These are phyloP conservation scores for Leccinum griseonigrum DNA, from an alignment of 1,284 basidiomycete species.

Conservation along the genomic window DNA sequence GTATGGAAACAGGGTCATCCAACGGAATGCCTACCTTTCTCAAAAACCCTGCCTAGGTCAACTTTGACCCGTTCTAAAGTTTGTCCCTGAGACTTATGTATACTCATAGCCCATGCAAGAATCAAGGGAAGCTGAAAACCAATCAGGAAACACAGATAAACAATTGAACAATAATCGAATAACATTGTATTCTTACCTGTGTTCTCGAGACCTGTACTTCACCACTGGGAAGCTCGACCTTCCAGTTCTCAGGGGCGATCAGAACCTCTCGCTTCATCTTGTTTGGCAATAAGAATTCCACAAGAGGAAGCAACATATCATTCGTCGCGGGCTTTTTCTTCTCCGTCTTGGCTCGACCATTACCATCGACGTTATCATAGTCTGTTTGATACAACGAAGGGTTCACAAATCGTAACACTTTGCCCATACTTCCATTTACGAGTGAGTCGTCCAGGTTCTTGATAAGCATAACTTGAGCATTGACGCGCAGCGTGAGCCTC, in stretches of 20 bases:
- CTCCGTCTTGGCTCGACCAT: slow-evolving; percentile 30
- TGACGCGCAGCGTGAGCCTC: slow-evolving; percentile 53
- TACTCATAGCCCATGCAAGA: slow-evolving; percentile 92
- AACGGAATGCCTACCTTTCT: slow-evolving; percentile 62
- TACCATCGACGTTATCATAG: slow-evolving; percentile 32
- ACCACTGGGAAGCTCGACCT: slow-evolving; percentile 80
- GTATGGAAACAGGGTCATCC: not conserved
- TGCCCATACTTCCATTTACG: slow-evolving; percentile 74
- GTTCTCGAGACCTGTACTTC: slow-evolving; percentile 73
- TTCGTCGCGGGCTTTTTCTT: slow-evolving; percentile 30
- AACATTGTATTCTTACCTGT: slow-evolving; percentile 48
- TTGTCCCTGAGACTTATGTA: slow-evolving; percentile 93
- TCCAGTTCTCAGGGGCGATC: slow-evolving; percentile 78
- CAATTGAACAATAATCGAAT: not conserved
- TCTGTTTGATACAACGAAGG: slow-evolving; percentile 28
- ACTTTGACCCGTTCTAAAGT: slow-evolving; percentile 85
- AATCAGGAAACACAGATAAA: not conserved
- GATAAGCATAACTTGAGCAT: slow-evolving; percentile 58
- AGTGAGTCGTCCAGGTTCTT: slow-evolving; percentile 73
- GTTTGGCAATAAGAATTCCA: slow-evolving; percentile 72
- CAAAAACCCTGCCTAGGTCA: slow-evolving; percentile 80
- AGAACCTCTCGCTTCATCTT: slow-evolving; percentile 55
- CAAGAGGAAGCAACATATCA: slow-evolving; percentile 60
- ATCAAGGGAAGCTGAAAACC: slow-evolving; percentile 65
- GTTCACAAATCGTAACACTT: slow-evolving; percentile 53